Base-by-base conservation (phyloP, 768 basidiomycete species). In the Krasilnikovozyma curviuscula region DNA sequence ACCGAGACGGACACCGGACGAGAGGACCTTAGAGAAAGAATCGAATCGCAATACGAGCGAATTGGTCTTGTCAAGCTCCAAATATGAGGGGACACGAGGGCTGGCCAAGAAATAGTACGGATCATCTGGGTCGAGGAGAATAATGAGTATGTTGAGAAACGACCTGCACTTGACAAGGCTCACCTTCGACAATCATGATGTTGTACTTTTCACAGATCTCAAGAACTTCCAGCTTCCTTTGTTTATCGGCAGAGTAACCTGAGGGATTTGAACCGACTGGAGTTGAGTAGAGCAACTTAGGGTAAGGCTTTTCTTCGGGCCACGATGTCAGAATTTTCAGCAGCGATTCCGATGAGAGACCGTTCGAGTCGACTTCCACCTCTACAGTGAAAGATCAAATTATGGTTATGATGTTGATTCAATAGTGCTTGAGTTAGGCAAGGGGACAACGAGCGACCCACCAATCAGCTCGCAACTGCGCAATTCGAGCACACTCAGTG, bases 31-130 rank as follows among this genome's bases (percentile, higher is more conserved):
- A 46, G 81, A 84, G 46, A 91, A 70, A 59, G 81, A 84, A 61
- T 93, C 88, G 61, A 91, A 85, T 33, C 88, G 75, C 18, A 91
- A 56, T 32, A 91, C 84, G 12, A 78, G 74, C 3, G 88, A 88
- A 21, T 73, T 71, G 44, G 75, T 71, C 12, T 67, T 69, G 63
- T 93, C 88, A 31, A 91, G 70, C 32, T 73, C 69, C 59, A 89
- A 86, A 64, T 88, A 91, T 0, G 79, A 83, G 1, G 79, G 74
- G 12, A 76, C 75, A 14, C 78, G 71, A 23, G 75, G 68, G 8
- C 63, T 62, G 16, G 68, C 63, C 30, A 81, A 80, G 54, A 78
- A 88, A 65, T 84, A 83, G 46, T 46, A 46, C 10, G 45, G 56
- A 27, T 55, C 48, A 25, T 54, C 43, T 33, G 32, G 13, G 13